phyloP scores from a whole-genome alignment of 768 basidiomycete species.

The Leccinum barrowsii region DNA sequence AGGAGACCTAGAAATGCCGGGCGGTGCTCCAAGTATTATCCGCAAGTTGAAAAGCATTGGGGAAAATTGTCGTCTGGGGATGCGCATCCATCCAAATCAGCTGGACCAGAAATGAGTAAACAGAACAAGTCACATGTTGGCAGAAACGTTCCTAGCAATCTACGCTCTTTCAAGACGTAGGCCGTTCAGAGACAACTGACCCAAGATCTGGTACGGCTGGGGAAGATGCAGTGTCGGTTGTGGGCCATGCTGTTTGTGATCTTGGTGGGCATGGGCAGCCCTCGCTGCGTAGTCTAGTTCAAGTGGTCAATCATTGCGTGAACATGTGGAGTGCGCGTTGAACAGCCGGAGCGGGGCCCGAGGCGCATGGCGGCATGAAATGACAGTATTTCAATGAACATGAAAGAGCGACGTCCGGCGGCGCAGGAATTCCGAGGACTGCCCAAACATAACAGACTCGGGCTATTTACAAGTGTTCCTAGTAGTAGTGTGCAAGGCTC shows the following conservation, averaged over 20 bases:
- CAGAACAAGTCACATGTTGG: slow-evolving; percentile 1
- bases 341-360: slow-evolving; percentile 26
- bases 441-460: background rate
- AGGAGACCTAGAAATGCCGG: slow-evolving; percentile 22
- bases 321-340: slow-evolving; percentile 35
- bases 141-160: slow-evolving; percentile 2
- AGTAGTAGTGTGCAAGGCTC: background rate
- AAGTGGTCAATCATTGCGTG: slow-evolving; percentile 24
- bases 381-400: slow-evolving; percentile 14
- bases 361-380: slow-evolving; percentile 21
- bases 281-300: slow-evolving; percentile 26
- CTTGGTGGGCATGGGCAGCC: slow-evolving; percentile 21
- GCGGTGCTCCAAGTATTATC: slow-evolving; percentile 17
- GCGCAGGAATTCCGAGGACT: slow-evolving; percentile 8
- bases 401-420: slow-evolving; percentile 8
- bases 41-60: slow-evolving; percentile 7
- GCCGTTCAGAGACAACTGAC: slow-evolving; percentile 3
- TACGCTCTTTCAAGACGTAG: background rate
- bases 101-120: background rate
- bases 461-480: slow-evolving; percentile 2
- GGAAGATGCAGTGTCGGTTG: slow-evolving; percentile 19
- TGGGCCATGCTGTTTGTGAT: slow-evolving; percentile 19
- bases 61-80: background rate
- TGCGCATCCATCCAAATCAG: background rate
- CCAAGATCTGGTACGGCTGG: slow-evolving; percentile 9